Base-by-base conservation (phyloP, 2,329 filamentous ascomycete genomes). In the Aspergillus sp. region DNA sequence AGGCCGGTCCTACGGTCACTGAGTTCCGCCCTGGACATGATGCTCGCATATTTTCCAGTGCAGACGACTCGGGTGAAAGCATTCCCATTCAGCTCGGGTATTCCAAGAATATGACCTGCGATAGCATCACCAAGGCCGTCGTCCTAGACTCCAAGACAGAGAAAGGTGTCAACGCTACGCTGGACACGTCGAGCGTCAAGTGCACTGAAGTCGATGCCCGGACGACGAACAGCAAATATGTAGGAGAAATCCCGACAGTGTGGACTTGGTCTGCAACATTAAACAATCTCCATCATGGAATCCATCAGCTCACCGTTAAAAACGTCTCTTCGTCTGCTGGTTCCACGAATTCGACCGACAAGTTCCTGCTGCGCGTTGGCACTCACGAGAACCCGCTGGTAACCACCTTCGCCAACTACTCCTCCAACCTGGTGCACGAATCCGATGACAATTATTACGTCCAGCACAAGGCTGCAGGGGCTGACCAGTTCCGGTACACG, bases 61-160 rank as follows among this genome's bases (percentile, higher is more conserved):
- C 61, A 1, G 68, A 74, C 0, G 71, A 74, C 35, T 64, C 75
- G 40, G 68, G 73, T 23, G 80, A 84, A 50, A 74, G 69, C 5
- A 63, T 86, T 11, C 9, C 27, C 27, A 31, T 31, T 8, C 15
- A 68, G 79, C 5, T 73, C 88, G 46, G 77, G 82, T 50, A 58
- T 89, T 87, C 84, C 1, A 75, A 76, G 1, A 73, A 81, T 45
- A 87, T 89, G 86, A 76, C 84, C 62, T 89, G 87, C 68, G 74
- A 81, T n/a, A 75, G 74, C 0, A 73, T 88, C 15, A 80, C 76
- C 0, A 68, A 79, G 4, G 76, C 76, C 3, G 77, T 89, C 25
- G 73, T 72, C 0, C 70, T 87, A 54, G 76, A 77, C 35, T 87
- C 86, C 2, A 81, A 76, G 1, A 85, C 83, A 0, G 77, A 81